Evolutionary conservation across 2,329 filamentous ascomycete genomes (phyloP), one percentile per base, ranked within the genome.

Genomic region (Diplodia mutila): DNA sequence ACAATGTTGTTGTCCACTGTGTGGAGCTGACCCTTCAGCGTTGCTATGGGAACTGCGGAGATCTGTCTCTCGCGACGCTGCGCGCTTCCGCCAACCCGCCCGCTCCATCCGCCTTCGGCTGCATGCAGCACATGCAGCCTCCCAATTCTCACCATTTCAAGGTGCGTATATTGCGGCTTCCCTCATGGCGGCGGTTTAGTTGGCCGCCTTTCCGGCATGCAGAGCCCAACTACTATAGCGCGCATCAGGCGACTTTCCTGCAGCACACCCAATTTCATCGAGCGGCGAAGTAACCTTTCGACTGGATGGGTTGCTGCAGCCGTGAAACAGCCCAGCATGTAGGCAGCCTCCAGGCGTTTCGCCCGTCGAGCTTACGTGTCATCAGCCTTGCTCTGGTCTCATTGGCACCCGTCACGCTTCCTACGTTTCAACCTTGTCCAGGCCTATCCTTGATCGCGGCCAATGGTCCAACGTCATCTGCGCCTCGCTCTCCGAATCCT

Each of bases 251-350:
- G 46, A 61, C 42, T 34, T 25, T 37, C 59, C 59, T 51, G 59
- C 42, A 51, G 59, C 11, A 9, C 29, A 18, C n/a, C 18, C 29
- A 51, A 63, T 34, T 63, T 42, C 14, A 63, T 12, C n/a, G n/a
- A 29, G 27, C 34, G 29, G n/a, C 23, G 2, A 37, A 12, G 16
- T n/a, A 23, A 7, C 27, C 27, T 61, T 51, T 51, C 27, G 46
- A 63, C 42, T 63, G 59, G 59, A 21, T 21, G 27, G 25, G 4
- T 34, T 29, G 29, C 42, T 63, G 59, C 59, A 63, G 46, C n/a
- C 27, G 12, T 63, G 59, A 63, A 63, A 63, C 59, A 37, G 49
- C 7, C 16, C n/a, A 48, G 11, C 46, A 51, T 63, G 59, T 25
- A 37, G 46, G 59, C 27, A 37, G 21, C 29, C 23, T 48, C 59